Base-by-base conservation (phyloP, 257 asterid genomes). In the Solanum chiquidenum region DNA sequence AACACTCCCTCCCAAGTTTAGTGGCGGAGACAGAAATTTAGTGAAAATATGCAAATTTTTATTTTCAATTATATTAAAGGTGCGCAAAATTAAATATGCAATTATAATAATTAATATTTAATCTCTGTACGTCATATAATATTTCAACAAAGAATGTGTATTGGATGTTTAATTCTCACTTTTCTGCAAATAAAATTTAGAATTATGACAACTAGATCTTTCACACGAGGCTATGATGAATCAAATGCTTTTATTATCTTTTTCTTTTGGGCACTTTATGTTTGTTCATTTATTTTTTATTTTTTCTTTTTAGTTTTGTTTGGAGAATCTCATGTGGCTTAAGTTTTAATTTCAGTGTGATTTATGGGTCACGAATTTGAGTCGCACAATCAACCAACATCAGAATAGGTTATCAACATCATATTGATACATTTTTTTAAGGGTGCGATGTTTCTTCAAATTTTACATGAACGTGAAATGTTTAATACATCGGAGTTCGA, bases 61-160 rank as follows among this genome's bases (percentile, higher is more conserved):
- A 1, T 6, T 42, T 42, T 60, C 27, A 60, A 5, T 60, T 60
- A 60, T 60, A 2, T 60, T 60, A 10, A 60, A 23, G 6, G 13
- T 10, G 31, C 9, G 14, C 13, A 60, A 62, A 23, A 62, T 23
- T 23, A 62, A 23, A 62, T 62, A 60, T 62, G 4, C 1, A 60
- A 23, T 60, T 10, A 0, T 9, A 23, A 62, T 62, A 23, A 9
- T 0, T 0, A 0, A 62, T 62, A 62, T 62, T 2, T 62, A 9
- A 23, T 23, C 0, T 62, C 0, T 0, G 1, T 18, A 62, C 0
- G 4, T 10, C 5, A 23, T 23, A n/a, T 62, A 62, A 23, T 58
- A 58, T 5, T 20, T 9, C 7, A 10, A 60, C 13, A 1, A 60
- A 62, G 7, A 23, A 62, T 1, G 7, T 60, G 1, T 4, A 60